Conservation (phyloP, 2,329 filamentous ascomycete genomes). For the Nothophaeocryptopus gaeumannii region DNA sequence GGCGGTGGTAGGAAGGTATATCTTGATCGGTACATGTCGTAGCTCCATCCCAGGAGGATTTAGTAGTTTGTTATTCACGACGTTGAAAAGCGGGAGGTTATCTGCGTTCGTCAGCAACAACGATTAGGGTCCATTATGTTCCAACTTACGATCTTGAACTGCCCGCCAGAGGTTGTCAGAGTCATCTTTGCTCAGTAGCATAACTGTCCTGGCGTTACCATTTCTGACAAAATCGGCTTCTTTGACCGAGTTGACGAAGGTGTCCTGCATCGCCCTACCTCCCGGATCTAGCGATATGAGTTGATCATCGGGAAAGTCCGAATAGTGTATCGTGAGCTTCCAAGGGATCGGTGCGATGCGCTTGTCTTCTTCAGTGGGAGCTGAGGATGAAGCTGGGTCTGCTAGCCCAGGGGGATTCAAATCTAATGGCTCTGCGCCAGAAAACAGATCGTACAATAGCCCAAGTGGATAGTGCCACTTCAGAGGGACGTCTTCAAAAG, state of each 20-base stretch:
- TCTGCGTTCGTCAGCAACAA: conserved; percentile 48
- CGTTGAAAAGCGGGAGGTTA: conserved; percentile 68
- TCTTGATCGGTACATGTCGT: conserved; percentile 77
- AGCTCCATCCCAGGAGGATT: conserved; percentile 68
- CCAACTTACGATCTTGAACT: conserved; percentile 64
- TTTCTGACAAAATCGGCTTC: conserved; percentile 85
- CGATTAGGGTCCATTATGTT: not conserved
- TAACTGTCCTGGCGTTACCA: conserved; percentile 83
- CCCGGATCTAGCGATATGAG: conserved; percentile 57
- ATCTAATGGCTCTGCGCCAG: conserved; percentile 51
- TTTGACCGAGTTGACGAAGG: conserved; percentile 68
- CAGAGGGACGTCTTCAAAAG: conserved; percentile 64
- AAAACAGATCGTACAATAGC: conserved; percentile 67
- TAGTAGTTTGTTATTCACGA: conserved; percentile 73
- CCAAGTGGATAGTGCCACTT: conserved; percentile 72
- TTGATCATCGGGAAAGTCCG: conserved; percentile 56
- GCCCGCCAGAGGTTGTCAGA: conserved; percentile 79
- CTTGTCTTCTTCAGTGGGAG: not conserved
- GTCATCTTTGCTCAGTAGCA: conserved; percentile 81
- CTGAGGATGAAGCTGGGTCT: conserved; percentile 13
- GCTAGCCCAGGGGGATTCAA: conserved; percentile 17
- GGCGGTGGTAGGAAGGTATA: conserved; percentile 69
- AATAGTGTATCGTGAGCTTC: conserved; percentile 62
- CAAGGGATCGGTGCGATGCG: conserved; percentile 51
- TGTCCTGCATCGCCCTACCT: conserved; percentile 59